Evolutionary conservation across 2,329 filamentous ascomycete genomes (phyloP).

Genomic region (Cytospora schulzeri): DNA sequence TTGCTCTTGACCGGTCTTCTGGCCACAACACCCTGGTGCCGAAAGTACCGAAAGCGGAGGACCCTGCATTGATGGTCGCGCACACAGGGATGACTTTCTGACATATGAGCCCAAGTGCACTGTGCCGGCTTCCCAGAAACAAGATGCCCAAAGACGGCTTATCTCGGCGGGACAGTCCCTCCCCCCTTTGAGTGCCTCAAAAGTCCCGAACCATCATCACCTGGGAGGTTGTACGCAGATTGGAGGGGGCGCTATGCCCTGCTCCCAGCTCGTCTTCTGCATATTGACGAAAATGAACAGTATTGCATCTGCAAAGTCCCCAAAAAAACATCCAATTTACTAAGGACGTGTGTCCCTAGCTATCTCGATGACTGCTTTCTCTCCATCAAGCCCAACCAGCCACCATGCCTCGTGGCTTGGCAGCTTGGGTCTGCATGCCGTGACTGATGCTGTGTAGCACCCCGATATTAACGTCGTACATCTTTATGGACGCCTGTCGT

Average conservation of each 20-base stretch:
- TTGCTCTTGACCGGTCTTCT: not conserved
- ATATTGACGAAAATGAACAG: slow-evolving; percentile 8
- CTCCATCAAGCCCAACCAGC: not conserved
- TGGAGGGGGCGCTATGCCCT: not conserved
- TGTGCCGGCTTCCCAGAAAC: not conserved
- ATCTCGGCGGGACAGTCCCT: not conserved
- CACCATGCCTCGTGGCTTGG: not conserved
- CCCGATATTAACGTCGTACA: not conserved
- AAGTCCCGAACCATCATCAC: not conserved
- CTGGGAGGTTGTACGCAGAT: not conserved
- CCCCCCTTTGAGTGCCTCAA: not conserved
- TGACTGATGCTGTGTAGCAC: slow-evolving; percentile 1
- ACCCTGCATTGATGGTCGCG: not conserved
- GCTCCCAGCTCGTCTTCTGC: slow-evolving; percentile 1
- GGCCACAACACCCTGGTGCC: not conserved
- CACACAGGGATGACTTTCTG: not conserved
- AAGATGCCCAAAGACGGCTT: not conserved
- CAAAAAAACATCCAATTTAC: not conserved
- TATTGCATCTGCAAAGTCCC: slow-evolving; percentile 3
- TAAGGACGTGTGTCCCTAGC: not conserved
- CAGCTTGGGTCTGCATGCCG: slow-evolving; percentile 3
- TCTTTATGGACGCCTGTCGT: not conserved
- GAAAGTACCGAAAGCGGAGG: not conserved
- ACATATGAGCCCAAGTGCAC: not conserved
- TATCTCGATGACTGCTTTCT: not conserved